Evolutionary conservation across 2,329 filamentous ascomycete genomes (phyloP).

Genomic region (Alternaria sp.): DNA sequence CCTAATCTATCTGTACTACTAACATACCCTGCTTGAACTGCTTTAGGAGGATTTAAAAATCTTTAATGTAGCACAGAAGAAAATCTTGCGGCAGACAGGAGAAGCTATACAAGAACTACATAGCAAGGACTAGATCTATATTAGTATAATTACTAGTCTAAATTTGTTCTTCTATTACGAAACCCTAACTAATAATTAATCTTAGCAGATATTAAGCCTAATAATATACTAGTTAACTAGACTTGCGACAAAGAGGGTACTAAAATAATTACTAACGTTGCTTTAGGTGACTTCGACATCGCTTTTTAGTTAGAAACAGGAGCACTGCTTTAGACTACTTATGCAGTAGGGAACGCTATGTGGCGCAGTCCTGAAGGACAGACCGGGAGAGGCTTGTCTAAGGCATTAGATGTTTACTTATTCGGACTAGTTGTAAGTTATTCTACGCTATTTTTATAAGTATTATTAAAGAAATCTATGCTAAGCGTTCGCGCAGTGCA

Average conservation of each 20-base stretch:
- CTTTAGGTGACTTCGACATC: constrained; percentile 52
- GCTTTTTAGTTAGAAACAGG: constrained; percentile 44
- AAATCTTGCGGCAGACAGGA: constrained; percentile 46
- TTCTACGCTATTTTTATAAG: constrained; percentile 14
- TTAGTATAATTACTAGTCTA: constrained; percentile 38
- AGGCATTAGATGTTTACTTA: constrained; percentile 53
- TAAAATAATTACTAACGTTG: constrained; percentile 45
- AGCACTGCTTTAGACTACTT: constrained; percentile 33
- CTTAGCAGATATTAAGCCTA: constrained; percentile 51
- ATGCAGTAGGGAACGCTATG: constrained; percentile 52
- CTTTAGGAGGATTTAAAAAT: constrained; percentile 46
- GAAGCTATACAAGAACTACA: constrained; percentile 52
- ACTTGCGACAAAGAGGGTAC: constrained; percentile 44
- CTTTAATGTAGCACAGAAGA: constrained; percentile 40
- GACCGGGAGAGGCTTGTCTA: constrained; percentile 44
- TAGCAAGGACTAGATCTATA: constrained; percentile 49
- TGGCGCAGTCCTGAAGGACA: constrained; percentile 55
- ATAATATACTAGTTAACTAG: constrained; percentile 53
- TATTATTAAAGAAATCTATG: constrained; percentile 19
- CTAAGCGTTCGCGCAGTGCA: constrained; percentile 45
- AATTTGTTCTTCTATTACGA: constrained; percentile 22
- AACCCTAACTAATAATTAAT: constrained; percentile 30
- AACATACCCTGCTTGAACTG: constrained; percentile 45
- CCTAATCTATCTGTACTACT: constrained; percentile 51
- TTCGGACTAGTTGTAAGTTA: constrained; percentile 52